Base-by-base conservation (phyloP, 2,329 filamentous ascomycete species). In the Celoporthe dispersa region DNA sequence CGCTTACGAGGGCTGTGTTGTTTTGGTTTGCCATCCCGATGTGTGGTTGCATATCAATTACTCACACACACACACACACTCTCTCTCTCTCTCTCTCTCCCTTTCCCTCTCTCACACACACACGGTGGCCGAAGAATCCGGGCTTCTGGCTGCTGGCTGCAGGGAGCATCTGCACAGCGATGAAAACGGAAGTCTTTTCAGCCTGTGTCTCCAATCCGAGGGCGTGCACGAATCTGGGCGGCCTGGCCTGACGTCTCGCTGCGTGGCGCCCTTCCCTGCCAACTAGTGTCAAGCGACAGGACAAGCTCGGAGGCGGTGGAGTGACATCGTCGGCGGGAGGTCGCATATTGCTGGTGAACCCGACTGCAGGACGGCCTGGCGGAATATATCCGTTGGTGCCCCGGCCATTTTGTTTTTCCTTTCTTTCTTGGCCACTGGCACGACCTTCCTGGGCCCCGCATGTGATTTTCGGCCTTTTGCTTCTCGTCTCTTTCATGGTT, bases 161-260 rank as follows among this genome's bases (percentile, higher is more conserved):
- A 57, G 22, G 61, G 39, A 37, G 44, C 66, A 57, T 14, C 60
- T 64, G 66, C 66, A 63, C 41, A 19, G 37, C 48, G 62, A 41
- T 51, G n/a, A 11, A 60, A 48, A 48, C 7, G 19, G 44, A 35
- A 35, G 31, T 35, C 16, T 1, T 37, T 16, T 16, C 57, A 60
- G 57, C 57, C 11, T 14, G 31, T 37, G 7, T 25, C 37, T 39
- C n/a, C 37, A 25, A 48, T n/a, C 19, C 44, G 44, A 41, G 39
- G 39, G 39, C 39, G 37, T 39, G 37, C 37, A 39, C 37, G 9
- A 35, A 39, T 39, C 37, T 12, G 19, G 44, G 19, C 2, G 7
- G 44, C 44, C 44, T 48, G 19, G 7, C 44, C 44, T 48, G 44
- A 48, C 44, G 6, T n/a, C 19, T 48, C 44, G 19, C 44, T 48